Evolutionary conservation across 2,329 filamentous ascomycete species (phyloP).

Genomic region (Septoria petroselini): DNA sequence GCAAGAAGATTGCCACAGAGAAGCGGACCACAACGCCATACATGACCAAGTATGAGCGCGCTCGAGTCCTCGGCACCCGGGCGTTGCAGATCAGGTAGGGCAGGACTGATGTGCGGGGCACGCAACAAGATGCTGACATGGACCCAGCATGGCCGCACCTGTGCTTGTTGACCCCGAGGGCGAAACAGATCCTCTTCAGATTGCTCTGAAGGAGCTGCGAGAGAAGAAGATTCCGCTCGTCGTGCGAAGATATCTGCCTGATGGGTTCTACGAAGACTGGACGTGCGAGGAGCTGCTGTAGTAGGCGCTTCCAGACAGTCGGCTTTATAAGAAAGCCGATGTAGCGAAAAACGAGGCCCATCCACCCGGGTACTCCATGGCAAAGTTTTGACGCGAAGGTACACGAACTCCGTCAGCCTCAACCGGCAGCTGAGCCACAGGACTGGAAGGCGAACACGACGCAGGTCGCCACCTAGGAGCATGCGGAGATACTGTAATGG

Average conservation of each 20-base stretch:
- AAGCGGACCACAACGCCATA: slow-evolving; percentile 91
- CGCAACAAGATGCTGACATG: slow-evolving; percentile 6
- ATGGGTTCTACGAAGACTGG: slow-evolving; percentile 99
- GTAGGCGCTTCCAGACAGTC: slow-evolving; percentile 13
- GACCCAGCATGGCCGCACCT: slow-evolving; percentile 84
- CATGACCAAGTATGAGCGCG: slow-evolving; percentile 99
- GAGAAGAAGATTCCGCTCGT: slow-evolving; percentile 99
- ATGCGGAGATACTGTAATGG: too few species aligned
- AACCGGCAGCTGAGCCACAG: too few species aligned
- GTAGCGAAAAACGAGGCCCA: too few species aligned
- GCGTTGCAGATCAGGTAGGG: slow-evolving; percentile 88
- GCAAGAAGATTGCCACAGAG: slow-evolving; percentile 88
- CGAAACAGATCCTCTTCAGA: slow-evolving; percentile 95
- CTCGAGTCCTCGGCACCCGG: slow-evolving; percentile 86
- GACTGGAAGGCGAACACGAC: too few species aligned
- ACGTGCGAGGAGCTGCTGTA: slow-evolving; percentile 89
- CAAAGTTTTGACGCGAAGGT: too few species aligned
- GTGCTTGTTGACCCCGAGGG: slow-evolving; percentile 95
- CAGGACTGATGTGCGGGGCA: background rate
- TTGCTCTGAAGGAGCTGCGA: slow-evolving; percentile 92
- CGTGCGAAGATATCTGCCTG: slow-evolving; percentile 89
- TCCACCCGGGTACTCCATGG: too few species aligned
- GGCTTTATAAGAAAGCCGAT: too few species aligned
- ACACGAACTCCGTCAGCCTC: too few species aligned
- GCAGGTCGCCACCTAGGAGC: too few species aligned